Conservation (phyloP, 495 filamentous ascomycete genomes). For the Polyplosphaeria fusca region DNA sequence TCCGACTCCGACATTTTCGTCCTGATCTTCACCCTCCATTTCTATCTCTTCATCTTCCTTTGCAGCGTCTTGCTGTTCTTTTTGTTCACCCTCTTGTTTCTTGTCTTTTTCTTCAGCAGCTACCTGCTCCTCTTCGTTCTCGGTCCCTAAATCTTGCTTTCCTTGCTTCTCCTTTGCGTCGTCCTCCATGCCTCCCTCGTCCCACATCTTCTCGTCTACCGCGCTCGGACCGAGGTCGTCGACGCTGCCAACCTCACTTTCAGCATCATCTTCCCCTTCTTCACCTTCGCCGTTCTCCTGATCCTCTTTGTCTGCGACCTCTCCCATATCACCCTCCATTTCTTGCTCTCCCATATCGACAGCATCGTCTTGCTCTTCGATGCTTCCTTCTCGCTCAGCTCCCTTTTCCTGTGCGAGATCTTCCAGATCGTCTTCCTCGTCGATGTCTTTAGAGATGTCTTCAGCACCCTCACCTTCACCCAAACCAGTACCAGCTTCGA, state of each 20-base stretch:
- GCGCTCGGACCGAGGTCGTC: conserved; percentile 83
- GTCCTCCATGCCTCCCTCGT: conserved; percentile 71
- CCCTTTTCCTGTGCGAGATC: conserved; percentile 76
- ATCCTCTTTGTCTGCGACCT: conserved; percentile 56
- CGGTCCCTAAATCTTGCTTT: conserved; percentile 60
- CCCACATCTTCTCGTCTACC: conserved; percentile 98
- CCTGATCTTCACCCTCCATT: conserved; percentile 56
- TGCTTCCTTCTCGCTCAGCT: conserved; percentile 42
- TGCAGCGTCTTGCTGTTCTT: conserved; percentile 52
- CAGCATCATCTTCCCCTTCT: conserved; percentile 66
- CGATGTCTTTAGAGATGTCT: conserved; percentile 95
- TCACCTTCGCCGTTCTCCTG: conserved; percentile 46
- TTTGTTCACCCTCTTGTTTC: conserved; percentile 49
- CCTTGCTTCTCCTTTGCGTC: conserved; percentile 68
- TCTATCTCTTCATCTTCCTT: conserved; percentile 60
- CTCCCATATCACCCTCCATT: conserved; percentile 73
- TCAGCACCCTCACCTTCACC: conserved; percentile 92
- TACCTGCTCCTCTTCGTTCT: conserved; percentile 40
- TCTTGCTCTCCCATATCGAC: conserved; percentile 93
- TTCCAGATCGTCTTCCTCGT: conserved; percentile 86
- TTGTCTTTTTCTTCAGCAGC: conserved; percentile 42
- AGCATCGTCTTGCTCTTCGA: conserved; percentile 66
- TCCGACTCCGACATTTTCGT: conserved; percentile 58
- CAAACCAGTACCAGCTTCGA: conserved; percentile 93
- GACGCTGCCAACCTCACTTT: conserved; percentile 85